phyloP scores from a whole-genome alignment of 192 early-diverging fungal genomes.

The Irineochytrium annulatum region DNA sequence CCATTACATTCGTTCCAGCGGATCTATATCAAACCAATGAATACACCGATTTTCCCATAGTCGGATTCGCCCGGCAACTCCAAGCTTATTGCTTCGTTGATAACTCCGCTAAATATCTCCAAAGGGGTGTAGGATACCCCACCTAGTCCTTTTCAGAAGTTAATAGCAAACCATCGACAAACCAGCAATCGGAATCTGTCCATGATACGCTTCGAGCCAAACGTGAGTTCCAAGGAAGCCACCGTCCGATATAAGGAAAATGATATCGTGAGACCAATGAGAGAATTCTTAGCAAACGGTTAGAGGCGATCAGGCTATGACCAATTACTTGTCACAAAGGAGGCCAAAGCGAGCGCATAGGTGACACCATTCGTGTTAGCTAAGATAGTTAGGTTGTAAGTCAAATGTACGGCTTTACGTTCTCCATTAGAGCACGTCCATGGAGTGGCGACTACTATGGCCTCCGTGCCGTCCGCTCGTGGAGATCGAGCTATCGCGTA shows the following conservation, averaged over 20 bases:
- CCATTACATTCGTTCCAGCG: no score
- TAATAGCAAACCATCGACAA: no score
- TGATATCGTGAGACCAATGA: conserved; percentile 91
- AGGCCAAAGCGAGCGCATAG: conserved; percentile 40
- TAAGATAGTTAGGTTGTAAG: not conserved
- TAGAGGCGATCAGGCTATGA: not conserved
- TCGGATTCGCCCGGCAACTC: conserved; percentile 69
- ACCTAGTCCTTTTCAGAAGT: no score
- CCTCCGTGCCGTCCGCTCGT: conserved; percentile 83
- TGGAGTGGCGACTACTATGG: conserved; percentile 77
- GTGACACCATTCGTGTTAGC: conserved; percentile 38
- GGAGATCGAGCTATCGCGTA: conserved; percentile 80
- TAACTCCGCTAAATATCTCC: conserved; percentile 53
- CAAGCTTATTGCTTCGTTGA: conserved; percentile 81
- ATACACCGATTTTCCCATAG: no score
- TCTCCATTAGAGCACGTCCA: conserved; percentile 64
- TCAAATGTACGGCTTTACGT: conserved; percentile 42
- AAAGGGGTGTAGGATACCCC: conserved; percentile 26
- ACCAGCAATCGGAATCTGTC: no score
- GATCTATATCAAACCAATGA: conserved; percentile 53
- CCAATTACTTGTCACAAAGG: conserved; percentile 34
- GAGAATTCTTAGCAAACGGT: conserved; percentile 36
- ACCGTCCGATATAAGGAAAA: conserved; percentile 80
- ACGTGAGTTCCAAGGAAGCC: conserved; percentile 71
- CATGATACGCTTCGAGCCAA: conserved; percentile 91